Conservation (phyloP, 257 asterid genomes). For the Solanum appendiculatum region DNA sequence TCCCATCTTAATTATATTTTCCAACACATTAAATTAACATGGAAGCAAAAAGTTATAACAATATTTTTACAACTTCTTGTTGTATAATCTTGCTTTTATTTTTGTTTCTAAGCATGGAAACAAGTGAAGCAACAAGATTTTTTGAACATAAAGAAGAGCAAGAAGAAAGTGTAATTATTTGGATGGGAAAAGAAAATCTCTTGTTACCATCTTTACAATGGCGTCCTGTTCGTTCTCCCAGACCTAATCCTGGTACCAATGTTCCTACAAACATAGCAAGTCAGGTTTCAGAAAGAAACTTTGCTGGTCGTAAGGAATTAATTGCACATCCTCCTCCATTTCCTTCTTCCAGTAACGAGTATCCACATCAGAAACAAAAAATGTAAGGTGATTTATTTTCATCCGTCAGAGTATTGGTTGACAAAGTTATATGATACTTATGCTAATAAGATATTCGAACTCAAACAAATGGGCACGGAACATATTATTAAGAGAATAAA, state of each 20-base stretch:
- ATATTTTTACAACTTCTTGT: not conserved
- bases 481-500: not conserved
- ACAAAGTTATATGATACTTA: not conserved
- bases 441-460: not conserved
- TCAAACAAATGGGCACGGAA: not conserved
- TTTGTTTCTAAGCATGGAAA: not conserved
- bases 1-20: not conserved
- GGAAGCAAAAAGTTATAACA: not conserved
- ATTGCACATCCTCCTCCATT: not conserved
- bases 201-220: not conserved
- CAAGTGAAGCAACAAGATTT: constrained; percentile 21
- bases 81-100: not conserved
- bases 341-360: not conserved
- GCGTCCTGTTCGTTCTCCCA: not conserved
- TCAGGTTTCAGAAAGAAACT: not conserved
- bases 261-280: not conserved
- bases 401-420: not conserved
- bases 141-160: constrained; percentile 18
- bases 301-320: not conserved
- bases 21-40: not conserved
- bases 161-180: not conserved
- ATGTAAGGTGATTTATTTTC: not conserved
- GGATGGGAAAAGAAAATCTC: not conserved
- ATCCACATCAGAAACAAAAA: not conserved
- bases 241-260: not conserved